A percentile compares a stretch with the other conserved stretches of the same genome.
Conservation (phyloP, 1,139 yeast species). For the Saccharomyces hybrid region DNA sequence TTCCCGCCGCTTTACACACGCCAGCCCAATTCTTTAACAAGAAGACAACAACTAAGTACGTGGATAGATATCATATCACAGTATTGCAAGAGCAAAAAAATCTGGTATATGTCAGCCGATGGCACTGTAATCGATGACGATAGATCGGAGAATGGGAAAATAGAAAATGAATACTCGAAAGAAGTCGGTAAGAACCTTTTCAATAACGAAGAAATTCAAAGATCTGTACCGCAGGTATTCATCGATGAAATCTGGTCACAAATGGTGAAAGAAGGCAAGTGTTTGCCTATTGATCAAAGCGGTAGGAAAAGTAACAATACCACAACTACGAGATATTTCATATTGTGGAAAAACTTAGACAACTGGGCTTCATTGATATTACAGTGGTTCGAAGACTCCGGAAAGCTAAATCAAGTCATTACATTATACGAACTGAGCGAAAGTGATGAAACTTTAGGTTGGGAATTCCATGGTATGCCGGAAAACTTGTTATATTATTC, state of each 20-base stretch:
- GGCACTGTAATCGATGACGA: slow-evolving; percentile 37
- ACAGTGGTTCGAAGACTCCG: slow-evolving; percentile 64
- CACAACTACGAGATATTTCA: slow-evolving; percentile 36
- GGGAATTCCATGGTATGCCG: slow-evolving; percentile 59
- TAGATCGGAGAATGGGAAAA: slow-evolving; percentile 16
- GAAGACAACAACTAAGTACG: slow-evolving; percentile 57
- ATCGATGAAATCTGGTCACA: slow-evolving; percentile 48
- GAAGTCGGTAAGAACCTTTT: slow-evolving; percentile 26
- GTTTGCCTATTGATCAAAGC: slow-evolving; percentile 15
- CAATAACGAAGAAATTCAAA: slow-evolving; percentile 28
- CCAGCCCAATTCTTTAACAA: slow-evolving; percentile 77
- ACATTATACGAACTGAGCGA: slow-evolving; percentile 72
- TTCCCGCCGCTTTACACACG: slow-evolving; percentile 91
- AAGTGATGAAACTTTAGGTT: slow-evolving; percentile 53
- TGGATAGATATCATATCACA: slow-evolving; percentile 52
- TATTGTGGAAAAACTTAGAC: slow-evolving; percentile 64
- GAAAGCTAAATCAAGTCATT: slow-evolving; percentile 69
- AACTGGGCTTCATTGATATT: slow-evolving; percentile 67
- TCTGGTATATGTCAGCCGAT: slow-evolving; percentile 42
- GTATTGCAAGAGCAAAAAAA: slow-evolving; percentile 51
- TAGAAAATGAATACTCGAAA: slow-evolving; percentile 7
- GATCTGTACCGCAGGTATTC: slow-evolving; percentile 48
- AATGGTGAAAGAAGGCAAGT: slow-evolving; percentile 45
- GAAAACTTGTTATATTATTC: slow-evolving; percentile 47
- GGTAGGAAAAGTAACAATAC: slow-evolving; percentile 8